These are phyloP conservation scores for Ananas comosus DNA, from an alignment of 176 grass and related monocot genomes.

Conservation along the genomic window DNA sequence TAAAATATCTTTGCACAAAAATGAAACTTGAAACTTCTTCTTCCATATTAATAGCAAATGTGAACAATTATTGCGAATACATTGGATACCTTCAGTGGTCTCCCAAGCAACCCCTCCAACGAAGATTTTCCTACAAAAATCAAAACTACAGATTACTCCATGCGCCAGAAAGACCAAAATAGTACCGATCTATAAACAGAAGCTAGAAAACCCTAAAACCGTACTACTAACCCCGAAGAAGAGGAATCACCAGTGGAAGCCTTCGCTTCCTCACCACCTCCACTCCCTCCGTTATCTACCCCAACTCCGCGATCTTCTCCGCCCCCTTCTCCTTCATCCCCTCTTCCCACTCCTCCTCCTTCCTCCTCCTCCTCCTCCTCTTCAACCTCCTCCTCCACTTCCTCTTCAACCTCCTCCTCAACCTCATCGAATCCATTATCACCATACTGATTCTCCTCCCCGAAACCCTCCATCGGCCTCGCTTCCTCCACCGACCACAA, in stretches of 20 bases:
- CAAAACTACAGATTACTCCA: conserved; percentile 2
- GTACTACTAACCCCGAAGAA: conserved; percentile 58
- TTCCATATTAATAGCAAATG: not conserved
- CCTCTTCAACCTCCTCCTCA: conserved; percentile 44
- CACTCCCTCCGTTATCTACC: not conserved
- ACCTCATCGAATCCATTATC: conserved; percentile 58
- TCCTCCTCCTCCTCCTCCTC: conserved; percentile 34
- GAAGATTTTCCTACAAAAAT: conserved; percentile 84
- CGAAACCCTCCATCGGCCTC: conserved; percentile 34
- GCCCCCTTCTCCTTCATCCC: conserved; percentile 3
- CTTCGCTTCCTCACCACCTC: conserved; percentile 30
- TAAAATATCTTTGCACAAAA: no score
- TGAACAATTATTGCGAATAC: not conserved
- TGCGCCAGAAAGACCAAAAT: not conserved
- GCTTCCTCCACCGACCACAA: conserved; percentile 12
- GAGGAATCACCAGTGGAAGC: conserved; percentile 25
- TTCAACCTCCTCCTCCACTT: conserved; percentile 37
- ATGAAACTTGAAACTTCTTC: not conserved
- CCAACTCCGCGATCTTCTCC: no score
- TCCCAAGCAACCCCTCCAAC: conserved; percentile 99
- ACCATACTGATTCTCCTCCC: conserved; percentile 38
- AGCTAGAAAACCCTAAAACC: conserved; percentile 1
- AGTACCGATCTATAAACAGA: no score
- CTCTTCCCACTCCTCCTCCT: conserved; percentile 27
- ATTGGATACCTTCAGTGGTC: conserved; percentile 61